Evolutionary conservation across 2,329 filamentous ascomycete genomes (phyloP).

Genomic region (Trichoderma brevicompactum): DNA sequence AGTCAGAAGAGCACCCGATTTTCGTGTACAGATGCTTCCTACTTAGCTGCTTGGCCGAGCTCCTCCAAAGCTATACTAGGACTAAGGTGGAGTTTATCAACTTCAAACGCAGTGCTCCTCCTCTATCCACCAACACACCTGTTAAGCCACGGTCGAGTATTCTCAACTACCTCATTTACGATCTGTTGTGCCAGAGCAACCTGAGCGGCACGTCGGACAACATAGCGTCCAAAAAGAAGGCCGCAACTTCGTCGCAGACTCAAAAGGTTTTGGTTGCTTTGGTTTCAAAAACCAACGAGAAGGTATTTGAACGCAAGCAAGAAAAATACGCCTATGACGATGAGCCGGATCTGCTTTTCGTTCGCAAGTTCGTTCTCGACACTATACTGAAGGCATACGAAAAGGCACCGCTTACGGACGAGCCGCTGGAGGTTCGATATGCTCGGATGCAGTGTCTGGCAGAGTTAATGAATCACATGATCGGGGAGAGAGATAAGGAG

Average conservation of each 20-base stretch:
- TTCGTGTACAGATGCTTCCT: constrained; percentile 97
- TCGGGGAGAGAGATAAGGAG: constrained; percentile 76
- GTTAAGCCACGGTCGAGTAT: constrained; percentile 93
- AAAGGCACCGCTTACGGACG: constrained; percentile 77
- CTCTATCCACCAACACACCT: constrained; percentile 80
- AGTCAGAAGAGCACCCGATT: constrained; percentile 89
- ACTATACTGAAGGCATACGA: constrained; percentile 91
- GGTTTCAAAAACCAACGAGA: constrained; percentile 85
- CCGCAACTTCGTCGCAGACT: constrained; percentile 82
- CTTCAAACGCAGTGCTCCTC: constrained; percentile 90
- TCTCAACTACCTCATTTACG: constrained; percentile 89
- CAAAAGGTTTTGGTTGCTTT: constrained; percentile 85
- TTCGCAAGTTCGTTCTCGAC: constrained; percentile 92
- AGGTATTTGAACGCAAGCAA: constrained; percentile 59
- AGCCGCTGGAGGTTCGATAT: constrained; percentile 84
- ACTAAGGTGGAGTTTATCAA: constrained; percentile 99
- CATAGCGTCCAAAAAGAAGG: constrained; percentile 79
- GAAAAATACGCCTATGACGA: constrained; percentile 71
- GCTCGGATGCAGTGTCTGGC: constrained; percentile 83
- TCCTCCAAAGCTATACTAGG: constrained; percentile 88
- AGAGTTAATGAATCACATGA: constrained; percentile 91
- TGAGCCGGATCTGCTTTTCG: constrained; percentile 83
- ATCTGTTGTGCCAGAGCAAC: constrained; percentile 67
- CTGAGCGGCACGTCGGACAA: constrained; percentile 72
- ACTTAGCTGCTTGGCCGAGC: constrained; percentile 86